phyloP scores from a whole-genome alignment of 441 rosid species.

The Pelargonium myrrhifolium region DNA sequence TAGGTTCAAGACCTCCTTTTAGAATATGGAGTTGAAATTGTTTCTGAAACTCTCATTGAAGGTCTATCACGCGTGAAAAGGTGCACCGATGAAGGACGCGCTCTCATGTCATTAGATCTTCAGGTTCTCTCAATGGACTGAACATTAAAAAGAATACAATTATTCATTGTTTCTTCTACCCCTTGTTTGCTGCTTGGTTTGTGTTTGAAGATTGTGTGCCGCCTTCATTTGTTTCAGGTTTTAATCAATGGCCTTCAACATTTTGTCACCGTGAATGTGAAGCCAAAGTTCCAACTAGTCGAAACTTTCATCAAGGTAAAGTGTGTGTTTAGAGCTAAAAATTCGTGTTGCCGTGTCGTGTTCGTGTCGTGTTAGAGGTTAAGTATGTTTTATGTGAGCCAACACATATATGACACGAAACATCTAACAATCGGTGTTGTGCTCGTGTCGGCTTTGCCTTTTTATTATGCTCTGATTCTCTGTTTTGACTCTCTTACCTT shows the following conservation, averaged over 20 bases:
- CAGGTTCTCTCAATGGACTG: slow-evolving; percentile 45
- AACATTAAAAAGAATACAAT: not conserved
- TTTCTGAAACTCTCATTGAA: slow-evolving; percentile 84
- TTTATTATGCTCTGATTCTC: too few species aligned
- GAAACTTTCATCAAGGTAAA: slow-evolving; percentile 84
- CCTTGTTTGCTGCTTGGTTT: not conserved
- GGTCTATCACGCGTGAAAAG: slow-evolving; percentile 91
- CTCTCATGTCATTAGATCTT: slow-evolving; percentile 87
- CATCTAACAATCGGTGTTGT: too few species aligned
- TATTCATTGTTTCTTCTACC: not conserved
- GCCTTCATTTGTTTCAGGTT: slow-evolving; percentile 43
- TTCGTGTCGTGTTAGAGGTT: too few species aligned
- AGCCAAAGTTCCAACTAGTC: slow-evolving; percentile 67
- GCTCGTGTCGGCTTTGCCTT: too few species aligned
- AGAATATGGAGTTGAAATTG: slow-evolving; percentile 80
- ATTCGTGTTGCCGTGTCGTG: too few species aligned
- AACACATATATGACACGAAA: too few species aligned
- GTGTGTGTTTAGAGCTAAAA: not conserved
- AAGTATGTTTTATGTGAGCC: too few species aligned
- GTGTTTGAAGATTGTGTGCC: slow-evolving; percentile 8
- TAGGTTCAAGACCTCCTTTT: slow-evolving; percentile 78
- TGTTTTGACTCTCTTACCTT: too few species aligned
- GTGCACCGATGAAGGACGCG: slow-evolving; percentile 94
- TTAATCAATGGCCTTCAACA: slow-evolving; percentile 80
- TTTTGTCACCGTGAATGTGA: slow-evolving; percentile 64